Percentiles rank a stretch among this genome's conserved stretches.
These are phyloP conservation scores for Trametes sanguinea DNA, from an alignment of 768 basidiomycete species.

Conservation along the genomic window DNA sequence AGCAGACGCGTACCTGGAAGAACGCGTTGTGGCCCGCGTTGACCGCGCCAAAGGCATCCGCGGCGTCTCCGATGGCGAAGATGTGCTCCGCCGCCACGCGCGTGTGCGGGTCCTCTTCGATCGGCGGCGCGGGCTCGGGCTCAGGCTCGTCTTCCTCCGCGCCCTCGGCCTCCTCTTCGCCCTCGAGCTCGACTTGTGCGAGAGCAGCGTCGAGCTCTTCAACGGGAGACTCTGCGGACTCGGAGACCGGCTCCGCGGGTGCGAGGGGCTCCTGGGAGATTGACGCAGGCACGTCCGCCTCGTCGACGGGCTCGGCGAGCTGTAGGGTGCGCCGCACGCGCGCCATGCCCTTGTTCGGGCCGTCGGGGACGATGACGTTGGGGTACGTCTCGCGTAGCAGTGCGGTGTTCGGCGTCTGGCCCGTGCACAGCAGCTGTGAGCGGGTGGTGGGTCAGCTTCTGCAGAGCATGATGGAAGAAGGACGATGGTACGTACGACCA, in stretches of 20 bases:
- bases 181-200: background rate
- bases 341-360: slow-evolving; percentile 41
- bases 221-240: background rate
- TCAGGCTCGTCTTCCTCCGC: slow-evolving; percentile 19
- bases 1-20: slow-evolving; percentile 40
- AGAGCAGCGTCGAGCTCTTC: background rate
- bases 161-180: slow-evolving; percentile 17
- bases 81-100: slow-evolving; percentile 51
- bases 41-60: slow-evolving; percentile 65
- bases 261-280: background rate
- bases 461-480: background rate
- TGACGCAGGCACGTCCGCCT: background rate
- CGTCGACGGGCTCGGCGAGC: slow-evolving; percentile 35
- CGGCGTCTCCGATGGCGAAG: slow-evolving; percentile 64
- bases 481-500: slow-evolving; percentile 45
- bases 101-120: slow-evolving; percentile 21
- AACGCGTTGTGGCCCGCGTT: slow-evolving; percentile 61
- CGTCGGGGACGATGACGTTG: slow-evolving; percentile 34
- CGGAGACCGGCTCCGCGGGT: background rate
- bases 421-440: slow-evolving; percentile 57
- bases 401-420: slow-evolving; percentile 58
- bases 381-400: slow-evolving; percentile 38
- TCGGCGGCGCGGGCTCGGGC: slow-evolving; percentile 8
- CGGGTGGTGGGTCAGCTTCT: no score
- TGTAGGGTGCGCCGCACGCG: slow-evolving; percentile 56